Conservation (phyloP, 2,329 filamentous ascomycete species). For the Huntiella moniliformis region DNA sequence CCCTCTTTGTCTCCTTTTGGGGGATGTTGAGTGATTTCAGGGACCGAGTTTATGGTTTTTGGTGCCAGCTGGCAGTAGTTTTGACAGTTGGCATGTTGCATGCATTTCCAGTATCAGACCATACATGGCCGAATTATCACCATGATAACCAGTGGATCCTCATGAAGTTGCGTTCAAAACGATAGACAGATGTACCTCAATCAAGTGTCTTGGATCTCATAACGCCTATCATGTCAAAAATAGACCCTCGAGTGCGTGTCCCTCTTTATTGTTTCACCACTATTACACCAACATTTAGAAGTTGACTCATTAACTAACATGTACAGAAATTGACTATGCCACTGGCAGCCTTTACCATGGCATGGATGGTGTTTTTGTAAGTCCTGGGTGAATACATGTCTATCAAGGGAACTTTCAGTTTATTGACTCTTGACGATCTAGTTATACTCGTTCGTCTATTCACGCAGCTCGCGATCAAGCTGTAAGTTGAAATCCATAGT, state of each 20-base stretch:
- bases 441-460: conserved; percentile 25
- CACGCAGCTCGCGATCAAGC: conserved; percentile 20
- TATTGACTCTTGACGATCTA: conserved; percentile 11
- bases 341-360: conserved; percentile 35
- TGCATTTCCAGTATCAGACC: not conserved
- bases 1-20: too few relatives aligned
- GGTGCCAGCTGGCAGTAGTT: not conserved
- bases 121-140: not conserved
- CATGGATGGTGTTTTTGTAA: conserved; percentile 29
- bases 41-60: too few relatives aligned
- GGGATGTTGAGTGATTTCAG: too few relatives aligned
- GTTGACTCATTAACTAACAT: conserved; percentile 4
- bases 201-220: too few relatives aligned
- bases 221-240: conserved; percentile 8
- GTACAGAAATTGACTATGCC: conserved; percentile 23
- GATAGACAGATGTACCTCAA: too few relatives aligned
- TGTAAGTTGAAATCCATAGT: conserved; percentile 14
- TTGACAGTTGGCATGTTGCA: not conserved
- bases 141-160: too few relatives aligned
- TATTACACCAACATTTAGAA: not conserved
- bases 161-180: too few relatives aligned
- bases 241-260: conserved; percentile 11
- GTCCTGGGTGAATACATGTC: conserved; percentile 7
- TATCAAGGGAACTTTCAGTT: not conserved
- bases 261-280: not conserved